These are phyloP conservation scores for Tympanopsis confertula DNA, from an alignment of 2,329 filamentous ascomycete genomes.

Conservation along the genomic window DNA sequence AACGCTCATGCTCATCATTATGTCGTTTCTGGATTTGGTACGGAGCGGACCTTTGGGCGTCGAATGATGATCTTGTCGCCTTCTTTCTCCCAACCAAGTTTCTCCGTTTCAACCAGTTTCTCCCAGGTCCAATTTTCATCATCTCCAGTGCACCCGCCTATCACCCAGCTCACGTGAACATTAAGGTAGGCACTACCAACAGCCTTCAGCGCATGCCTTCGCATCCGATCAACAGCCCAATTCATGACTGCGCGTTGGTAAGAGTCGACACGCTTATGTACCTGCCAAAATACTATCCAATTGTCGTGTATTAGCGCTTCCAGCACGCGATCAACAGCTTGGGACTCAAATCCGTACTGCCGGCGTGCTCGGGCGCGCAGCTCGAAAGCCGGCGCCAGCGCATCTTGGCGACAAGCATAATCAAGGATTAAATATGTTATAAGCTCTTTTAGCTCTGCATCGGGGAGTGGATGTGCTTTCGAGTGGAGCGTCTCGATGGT, in stretches of 20 bases:
- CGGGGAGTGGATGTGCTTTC: not conserved
- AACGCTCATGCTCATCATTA: no score
- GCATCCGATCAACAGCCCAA: not conserved
- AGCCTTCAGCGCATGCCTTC: slow-evolving; percentile 1
- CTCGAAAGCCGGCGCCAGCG: not conserved
- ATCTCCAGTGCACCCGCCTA: not conserved
- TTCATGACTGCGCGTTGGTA: not conserved
- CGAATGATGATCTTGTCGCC: slow-evolving; percentile 1
- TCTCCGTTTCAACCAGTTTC: not conserved
- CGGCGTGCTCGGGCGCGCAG: not conserved
- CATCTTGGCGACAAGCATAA: not conserved
- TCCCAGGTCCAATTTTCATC: not conserved
- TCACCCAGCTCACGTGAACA: not conserved
- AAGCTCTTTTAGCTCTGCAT: not conserved
- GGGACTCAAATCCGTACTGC: not conserved
- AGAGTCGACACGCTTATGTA: not conserved
- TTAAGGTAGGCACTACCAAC: slow-evolving; percentile 1
- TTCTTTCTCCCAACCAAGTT: not conserved
- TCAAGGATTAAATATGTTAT: not conserved
- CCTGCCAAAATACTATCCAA: slow-evolving; percentile 1
- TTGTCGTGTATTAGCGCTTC: not conserved
- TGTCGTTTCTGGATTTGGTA: no score
- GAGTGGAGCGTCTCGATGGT: not conserved
- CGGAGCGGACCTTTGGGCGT: not conserved
- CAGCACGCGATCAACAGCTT: not conserved